phyloP scores from a whole-genome alignment of 2,329 filamentous ascomycete genomes.

The Xylariaceae sp. region DNA sequence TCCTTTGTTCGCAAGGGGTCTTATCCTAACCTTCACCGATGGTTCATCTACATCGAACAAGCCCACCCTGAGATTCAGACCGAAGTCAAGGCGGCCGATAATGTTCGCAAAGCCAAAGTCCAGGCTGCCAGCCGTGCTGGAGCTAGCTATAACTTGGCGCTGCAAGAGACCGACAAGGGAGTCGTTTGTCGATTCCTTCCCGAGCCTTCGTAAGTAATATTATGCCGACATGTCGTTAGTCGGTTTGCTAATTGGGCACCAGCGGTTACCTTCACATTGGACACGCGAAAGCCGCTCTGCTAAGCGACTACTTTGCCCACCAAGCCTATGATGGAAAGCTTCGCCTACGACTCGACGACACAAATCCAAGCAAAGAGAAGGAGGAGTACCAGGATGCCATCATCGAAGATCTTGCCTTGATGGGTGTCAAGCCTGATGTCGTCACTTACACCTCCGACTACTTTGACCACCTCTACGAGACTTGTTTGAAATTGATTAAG shows the following conservation, averaged over 20 bases:
- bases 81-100: slow-evolving; percentile 73
- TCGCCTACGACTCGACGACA: slow-evolving; percentile 93
- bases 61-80: slow-evolving; percentile 77
- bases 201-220: slow-evolving; percentile 77
- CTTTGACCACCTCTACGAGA: slow-evolving; percentile 90
- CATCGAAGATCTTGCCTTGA: slow-evolving; percentile 85
- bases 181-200: slow-evolving; percentile 93
- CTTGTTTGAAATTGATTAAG: slow-evolving; percentile 83
- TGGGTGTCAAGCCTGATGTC: slow-evolving; percentile 89
- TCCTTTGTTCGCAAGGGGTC: slow-evolving; percentile 80
- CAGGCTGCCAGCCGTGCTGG: slow-evolving; percentile 75
- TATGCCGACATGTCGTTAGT: not conserved
- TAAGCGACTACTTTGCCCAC: slow-evolving; percentile 97
- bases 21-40: slow-evolving; percentile 79
- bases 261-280: slow-evolving; percentile 92
- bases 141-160: slow-evolving; percentile 86
- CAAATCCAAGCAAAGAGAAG: slow-evolving; percentile 97
- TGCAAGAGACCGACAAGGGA: slow-evolving; percentile 84
- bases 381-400: slow-evolving; percentile 95
- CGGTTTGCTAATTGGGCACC: slow-evolving; percentile 18
- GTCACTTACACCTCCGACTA: slow-evolving; percentile 94
- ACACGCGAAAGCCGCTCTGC: slow-evolving; percentile 89
- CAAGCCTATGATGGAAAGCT: slow-evolving; percentile 91
- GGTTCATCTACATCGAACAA: slow-evolving; percentile 87
- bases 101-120: slow-evolving; percentile 73